A percentile compares a stretch with the other conserved stretches of the same genome.
Conservation (phyloP, 2,329 filamentous ascomycete species). For the Colletotrichum trifolii region DNA sequence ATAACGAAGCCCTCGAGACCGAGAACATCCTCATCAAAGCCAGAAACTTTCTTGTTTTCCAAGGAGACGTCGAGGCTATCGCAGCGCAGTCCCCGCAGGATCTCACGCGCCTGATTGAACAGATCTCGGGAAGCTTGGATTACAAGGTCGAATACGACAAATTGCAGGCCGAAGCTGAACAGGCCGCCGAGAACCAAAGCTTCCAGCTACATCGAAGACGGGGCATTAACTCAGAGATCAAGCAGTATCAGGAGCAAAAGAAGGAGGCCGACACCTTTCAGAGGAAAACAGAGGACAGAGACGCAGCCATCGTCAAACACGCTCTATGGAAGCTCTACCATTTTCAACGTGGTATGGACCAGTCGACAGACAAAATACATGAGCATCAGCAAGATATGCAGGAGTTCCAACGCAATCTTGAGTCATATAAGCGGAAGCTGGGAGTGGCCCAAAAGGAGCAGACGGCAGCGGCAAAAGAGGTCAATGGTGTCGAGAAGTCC, state of each 20-base stretch:
- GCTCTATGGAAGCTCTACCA: slow-evolving; percentile 97
- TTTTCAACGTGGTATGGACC: slow-evolving; percentile 92
- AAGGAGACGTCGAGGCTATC: slow-evolving; percentile 97
- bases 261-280: slow-evolving; percentile 94
- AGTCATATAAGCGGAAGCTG: slow-evolving; percentile 82
- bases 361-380: slow-evolving; percentile 89
- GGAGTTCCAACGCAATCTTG: slow-evolving; percentile 88
- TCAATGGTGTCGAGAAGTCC: slow-evolving; percentile 82
- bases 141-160: slow-evolving; percentile 94
- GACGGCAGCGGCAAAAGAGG: slow-evolving; percentile 78
- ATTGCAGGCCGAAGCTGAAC: slow-evolving; percentile 86
- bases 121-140: slow-evolving; percentile 96
- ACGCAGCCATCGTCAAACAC: slow-evolving; percentile 91
- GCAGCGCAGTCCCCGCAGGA: slow-evolving; percentile 95
- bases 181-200: slow-evolving; percentile 87
- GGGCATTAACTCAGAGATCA: slow-evolving; percentile 97
- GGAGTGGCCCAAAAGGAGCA: slow-evolving; percentile 89
- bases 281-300: slow-evolving; percentile 88
- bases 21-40: slow-evolving; percentile 99
- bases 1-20: slow-evolving; percentile 90
- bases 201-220: slow-evolving; percentile 89
- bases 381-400: slow-evolving; percentile 95
- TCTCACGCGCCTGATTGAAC: slow-evolving; percentile 92
- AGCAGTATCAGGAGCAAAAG: slow-evolving; percentile 97
- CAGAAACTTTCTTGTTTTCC: slow-evolving; percentile 97